Percentiles rank a stretch among this genome's conserved stretches.
These are phyloP conservation scores for Tilletiaria anomala DNA, from an alignment of 1,284 basidiomycete species.

Conservation along the genomic window DNA sequence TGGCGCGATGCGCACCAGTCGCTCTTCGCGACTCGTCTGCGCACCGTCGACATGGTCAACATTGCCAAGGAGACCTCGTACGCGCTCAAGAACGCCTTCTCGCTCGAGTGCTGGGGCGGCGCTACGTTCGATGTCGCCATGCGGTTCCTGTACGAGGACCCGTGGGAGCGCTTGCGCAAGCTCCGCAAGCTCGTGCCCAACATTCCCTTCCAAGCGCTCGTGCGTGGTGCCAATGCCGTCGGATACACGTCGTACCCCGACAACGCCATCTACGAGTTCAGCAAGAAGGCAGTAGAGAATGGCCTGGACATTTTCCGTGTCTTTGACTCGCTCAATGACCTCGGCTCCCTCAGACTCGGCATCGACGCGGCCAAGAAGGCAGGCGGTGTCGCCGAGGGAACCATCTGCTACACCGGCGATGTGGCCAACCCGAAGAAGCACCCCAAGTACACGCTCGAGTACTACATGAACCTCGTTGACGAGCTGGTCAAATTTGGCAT, in stretches of 20 bases:
- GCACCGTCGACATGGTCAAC: constrained; percentile 97
- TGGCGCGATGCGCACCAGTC: constrained; percentile 99
- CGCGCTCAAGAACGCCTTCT: constrained; percentile 88
- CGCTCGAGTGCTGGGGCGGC: constrained; percentile 98
- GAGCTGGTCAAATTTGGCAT: constrained; percentile 89
- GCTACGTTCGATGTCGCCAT: constrained; percentile 99
- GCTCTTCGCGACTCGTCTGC: constrained; percentile 83
- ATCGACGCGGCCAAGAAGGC: constrained; percentile 99
- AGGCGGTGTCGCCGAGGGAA: constrained; percentile 74
- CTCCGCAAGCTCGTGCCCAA: constrained; percentile 94
- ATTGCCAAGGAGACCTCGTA: constrained; percentile 86
- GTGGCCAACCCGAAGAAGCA: constrained; percentile 82
- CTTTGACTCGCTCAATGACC: constrained; percentile 69
- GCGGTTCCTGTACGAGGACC: constrained; percentile 99
- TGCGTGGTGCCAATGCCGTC: constrained; percentile 97
- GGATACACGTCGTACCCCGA: constrained; percentile 99
- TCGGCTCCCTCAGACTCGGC: constrained; percentile 38
- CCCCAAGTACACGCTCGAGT: constrained; percentile 92
- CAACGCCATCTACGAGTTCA: constrained; percentile 89
- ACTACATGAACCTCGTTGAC: constrained; percentile 92
- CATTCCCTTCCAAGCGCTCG: constrained; percentile 94
- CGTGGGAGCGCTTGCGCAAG: constrained; percentile 92
- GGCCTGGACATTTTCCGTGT: constrained; percentile 99
- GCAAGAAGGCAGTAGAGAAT: constrained; percentile 77
- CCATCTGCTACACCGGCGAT: constrained; percentile 98